phyloP scores from a whole-genome alignment of 2,329 filamentous ascomycete genomes.

The Aspergillus caelatus region DNA sequence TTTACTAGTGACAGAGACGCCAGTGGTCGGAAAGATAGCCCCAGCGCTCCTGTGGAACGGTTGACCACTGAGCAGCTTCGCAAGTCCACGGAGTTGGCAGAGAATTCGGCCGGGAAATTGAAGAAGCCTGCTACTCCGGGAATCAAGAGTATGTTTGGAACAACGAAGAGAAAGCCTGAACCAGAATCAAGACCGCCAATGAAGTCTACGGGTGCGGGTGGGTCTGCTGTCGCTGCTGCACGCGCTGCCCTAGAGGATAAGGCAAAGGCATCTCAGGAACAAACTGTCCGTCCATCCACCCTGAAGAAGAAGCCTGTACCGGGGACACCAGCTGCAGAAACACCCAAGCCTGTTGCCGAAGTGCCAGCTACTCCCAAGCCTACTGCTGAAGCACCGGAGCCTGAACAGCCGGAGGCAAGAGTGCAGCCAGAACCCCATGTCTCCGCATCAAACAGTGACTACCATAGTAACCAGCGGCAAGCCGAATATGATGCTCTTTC shows the following conservation, averaged over 20 bases:
- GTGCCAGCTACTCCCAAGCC: slow-evolving; percentile 13
- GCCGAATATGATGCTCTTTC: slow-evolving; percentile 61
- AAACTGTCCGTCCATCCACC: slow-evolving; percentile 22
- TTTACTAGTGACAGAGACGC: slow-evolving; percentile 18
- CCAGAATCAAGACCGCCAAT: slow-evolving; percentile 27
- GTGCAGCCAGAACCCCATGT: slow-evolving; percentile 3
- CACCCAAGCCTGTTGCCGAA: slow-evolving; percentile 13
- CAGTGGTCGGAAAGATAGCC: slow-evolving; percentile 17
- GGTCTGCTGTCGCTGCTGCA: slow-evolving; percentile 45
- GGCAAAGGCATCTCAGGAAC: slow-evolving; percentile 37
- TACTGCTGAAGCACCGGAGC: slow-evolving; percentile 4
- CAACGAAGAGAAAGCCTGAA: slow-evolving; percentile 43
- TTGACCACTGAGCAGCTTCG: slow-evolving; percentile 32
- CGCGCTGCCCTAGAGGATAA: slow-evolving; percentile 46
- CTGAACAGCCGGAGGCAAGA: slow-evolving; percentile 25
- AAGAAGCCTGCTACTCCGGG: slow-evolving; percentile 44
- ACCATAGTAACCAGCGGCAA: slow-evolving; percentile 50
- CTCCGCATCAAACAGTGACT: slow-evolving; percentile 26
- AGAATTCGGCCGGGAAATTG: slow-evolving; percentile 45
- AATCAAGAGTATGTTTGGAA: slow-evolving; percentile 49
- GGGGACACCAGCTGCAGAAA: slow-evolving; percentile 13
- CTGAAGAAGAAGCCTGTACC: slow-evolving; percentile 41
- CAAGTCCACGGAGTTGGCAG: slow-evolving; percentile 33
- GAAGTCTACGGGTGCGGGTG: slow-evolving; percentile 36
- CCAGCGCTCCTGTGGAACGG: slow-evolving; percentile 24